phyloP scores from a whole-genome alignment of 83 land plant species.

The Thuja plicata region DNA sequence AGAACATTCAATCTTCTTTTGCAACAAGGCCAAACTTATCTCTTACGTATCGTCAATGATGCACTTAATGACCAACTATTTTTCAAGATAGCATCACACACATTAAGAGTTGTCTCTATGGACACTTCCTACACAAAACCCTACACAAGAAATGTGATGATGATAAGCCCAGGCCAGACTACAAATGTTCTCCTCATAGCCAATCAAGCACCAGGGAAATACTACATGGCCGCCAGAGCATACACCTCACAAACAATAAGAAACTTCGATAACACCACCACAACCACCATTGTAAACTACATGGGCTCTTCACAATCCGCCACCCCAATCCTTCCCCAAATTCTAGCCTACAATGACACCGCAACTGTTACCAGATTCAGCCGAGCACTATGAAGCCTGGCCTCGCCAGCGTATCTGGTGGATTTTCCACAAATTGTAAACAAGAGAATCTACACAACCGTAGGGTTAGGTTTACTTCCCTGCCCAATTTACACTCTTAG shows the following conservation, averaged over 20 bases:
- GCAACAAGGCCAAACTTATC: background rate
- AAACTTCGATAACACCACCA: conserved; percentile 16
- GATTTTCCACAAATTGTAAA: conserved; percentile 24
- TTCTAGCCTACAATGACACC: conserved; percentile 25
- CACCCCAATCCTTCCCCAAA: background rate
- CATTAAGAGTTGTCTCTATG: background rate
- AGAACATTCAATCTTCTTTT: background rate
- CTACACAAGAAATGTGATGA: conserved; percentile 4
- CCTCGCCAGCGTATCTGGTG: conserved; percentile 13
- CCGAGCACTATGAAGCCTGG: conserved; percentile 14
- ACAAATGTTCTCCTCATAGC: conserved; percentile 20
- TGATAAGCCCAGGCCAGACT: conserved; percentile 29
- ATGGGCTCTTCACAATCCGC: background rate
- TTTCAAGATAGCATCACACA: conserved; percentile 23
- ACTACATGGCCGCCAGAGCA: conserved; percentile 19
- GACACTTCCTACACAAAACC: conserved; percentile 20
- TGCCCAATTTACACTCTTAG: too few relatives aligned
- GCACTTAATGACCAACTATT: conserved; percentile 20
- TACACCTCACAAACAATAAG: background rate
- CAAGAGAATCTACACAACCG: conserved; percentile 15
- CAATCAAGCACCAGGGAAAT: conserved; percentile 15
- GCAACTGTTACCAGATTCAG: background rate
- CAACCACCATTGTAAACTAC: conserved; percentile 34
- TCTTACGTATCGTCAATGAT: conserved; percentile 18
- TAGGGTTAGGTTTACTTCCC: conserved; percentile 18